Evolutionary conservation across 1,284 basidiomycete genomes (phyloP).

Genomic region (Omphalotus olearius): DNA sequence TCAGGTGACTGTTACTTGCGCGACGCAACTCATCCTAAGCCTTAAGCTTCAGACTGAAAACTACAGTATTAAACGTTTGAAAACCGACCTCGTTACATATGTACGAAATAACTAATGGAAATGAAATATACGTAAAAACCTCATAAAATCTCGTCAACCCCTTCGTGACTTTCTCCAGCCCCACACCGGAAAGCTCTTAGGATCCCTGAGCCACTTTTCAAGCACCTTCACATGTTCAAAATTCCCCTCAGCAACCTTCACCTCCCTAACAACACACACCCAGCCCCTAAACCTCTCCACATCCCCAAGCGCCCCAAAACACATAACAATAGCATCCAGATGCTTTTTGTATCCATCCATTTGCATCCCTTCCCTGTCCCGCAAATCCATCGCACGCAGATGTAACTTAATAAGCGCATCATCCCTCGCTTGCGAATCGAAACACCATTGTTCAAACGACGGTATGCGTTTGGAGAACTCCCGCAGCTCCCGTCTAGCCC

Average conservation of each 20-base stretch:
- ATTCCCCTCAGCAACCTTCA: slow-evolving; percentile 19
- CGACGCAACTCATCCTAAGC: no score
- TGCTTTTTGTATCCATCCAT: slow-evolving; percentile 25
- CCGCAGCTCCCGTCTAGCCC: slow-evolving; percentile 23
- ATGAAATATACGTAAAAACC: no score
- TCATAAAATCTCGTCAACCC: neutral
- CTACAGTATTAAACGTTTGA: no score
- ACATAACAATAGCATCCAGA: slow-evolving; percentile 36
- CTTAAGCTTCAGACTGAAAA: no score
- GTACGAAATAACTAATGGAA: no score
- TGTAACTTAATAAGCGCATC: slow-evolving; percentile 30
- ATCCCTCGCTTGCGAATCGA: slow-evolving; percentile 22
- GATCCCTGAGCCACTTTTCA: slow-evolving; percentile 31
- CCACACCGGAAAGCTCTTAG: slow-evolving; percentile 35
- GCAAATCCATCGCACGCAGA: slow-evolving; percentile 24
- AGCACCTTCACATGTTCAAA: slow-evolving; percentile 23
- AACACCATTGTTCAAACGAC: slow-evolving; percentile 33
- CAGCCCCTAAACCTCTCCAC: slow-evolving; percentile 30
- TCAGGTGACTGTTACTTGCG: no score
- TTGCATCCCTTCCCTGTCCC: slow-evolving; percentile 22
- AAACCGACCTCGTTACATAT: no score
- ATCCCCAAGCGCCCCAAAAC: slow-evolving; percentile 37
- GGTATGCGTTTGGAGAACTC: slow-evolving; percentile 23
- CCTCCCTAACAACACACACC: slow-evolving; percentile 24
- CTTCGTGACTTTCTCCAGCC: slow-evolving; percentile 28